Evolutionary conservation across 495 filamentous ascomycete species (phyloP).

Genomic region (Melanomma pulvis-pyrius): DNA sequence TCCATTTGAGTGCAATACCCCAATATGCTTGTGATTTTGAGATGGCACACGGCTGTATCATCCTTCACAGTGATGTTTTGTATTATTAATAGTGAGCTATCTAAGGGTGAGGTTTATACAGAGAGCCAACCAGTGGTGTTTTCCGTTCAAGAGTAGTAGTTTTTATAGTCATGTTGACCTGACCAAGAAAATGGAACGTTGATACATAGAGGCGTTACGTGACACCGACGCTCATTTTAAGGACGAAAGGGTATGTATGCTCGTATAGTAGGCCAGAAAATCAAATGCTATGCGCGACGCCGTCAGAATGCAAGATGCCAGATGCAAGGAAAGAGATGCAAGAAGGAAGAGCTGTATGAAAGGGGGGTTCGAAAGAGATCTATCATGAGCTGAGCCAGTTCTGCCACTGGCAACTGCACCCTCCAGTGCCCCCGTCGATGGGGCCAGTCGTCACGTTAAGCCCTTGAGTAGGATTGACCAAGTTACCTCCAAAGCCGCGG

Average conservation of each 20-base stretch:
- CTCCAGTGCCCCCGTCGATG: constrained; percentile 71
- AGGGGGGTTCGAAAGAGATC: not conserved
- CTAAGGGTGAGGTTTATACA: not conserved
- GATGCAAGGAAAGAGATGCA: not conserved
- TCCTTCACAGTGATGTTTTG: not conserved
- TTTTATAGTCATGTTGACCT: not conserved
- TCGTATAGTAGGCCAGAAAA: not conserved
- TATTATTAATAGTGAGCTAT: constrained; percentile 20
- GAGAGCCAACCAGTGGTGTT: constrained; percentile 27
- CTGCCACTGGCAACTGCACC: constrained; percentile 73
- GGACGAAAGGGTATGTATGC: not conserved
- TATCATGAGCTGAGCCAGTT: constrained; percentile 54
- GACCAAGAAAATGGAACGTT: not conserved
- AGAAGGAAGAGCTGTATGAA: not conserved
- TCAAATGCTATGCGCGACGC: constrained; percentile 24
- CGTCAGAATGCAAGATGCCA: constrained; percentile 11
- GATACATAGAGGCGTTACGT: not conserved
- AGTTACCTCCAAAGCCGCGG: constrained; percentile 59
- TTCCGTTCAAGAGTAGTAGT: not conserved
- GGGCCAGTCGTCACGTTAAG: constrained; percentile 54
- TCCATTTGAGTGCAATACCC: too few relatives aligned
- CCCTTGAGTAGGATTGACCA: constrained; percentile 61
- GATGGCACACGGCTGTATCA: too few relatives aligned
- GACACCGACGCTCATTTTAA: not conserved
- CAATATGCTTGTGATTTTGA: too few relatives aligned